Base-by-base conservation (phyloP, 345 rosid species). In the Acer saccharum region DNA sequence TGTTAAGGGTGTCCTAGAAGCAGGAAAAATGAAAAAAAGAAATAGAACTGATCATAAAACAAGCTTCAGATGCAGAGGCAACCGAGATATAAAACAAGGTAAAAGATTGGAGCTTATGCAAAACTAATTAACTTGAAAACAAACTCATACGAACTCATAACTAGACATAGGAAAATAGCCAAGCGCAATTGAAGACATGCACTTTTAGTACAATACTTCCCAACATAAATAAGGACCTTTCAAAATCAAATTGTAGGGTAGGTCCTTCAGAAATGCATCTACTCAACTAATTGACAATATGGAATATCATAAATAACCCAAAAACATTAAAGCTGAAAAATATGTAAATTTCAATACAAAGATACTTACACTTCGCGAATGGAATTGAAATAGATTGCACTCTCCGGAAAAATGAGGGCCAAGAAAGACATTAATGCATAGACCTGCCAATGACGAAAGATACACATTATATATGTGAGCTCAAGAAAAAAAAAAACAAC, bases 331-430 rank as follows among this genome's bases (percentile, higher is more conserved):
- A 10, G 0, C 1, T 18, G 44, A 35, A 25, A 58, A 46, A 46
- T 10, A 43, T 8, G 46, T 43, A 43, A 10, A 46, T 46, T 9
- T 9, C 50, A 46, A 8, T 46, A 46, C 13, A 16, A 27, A 58
- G 52, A 80, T 78, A 88, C 98, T 91, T 87, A 97, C 99, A 93
- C 94, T 90, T 97, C 99, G 58, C 98, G 84, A 68, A 94, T 88
- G 70, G 99, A 97, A 88, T 94, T 93, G 82, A 94, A 94, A 76
- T 93, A 93, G 65, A 97, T 97, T 20, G 99, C 84, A 83, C 91
- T 84, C 71, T 74, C 76, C 2, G 98, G 97, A 62, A 94, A 73
- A 29, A 93, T 82, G n/a, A 97, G 92, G 58, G 98, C 81, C 86
- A 94, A 82, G 82, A 97, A 94, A 27, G 98, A 97, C 94, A 88